Conservation (phyloP, 805 yeast genomes). For the Saturnispora saitoi region DNA sequence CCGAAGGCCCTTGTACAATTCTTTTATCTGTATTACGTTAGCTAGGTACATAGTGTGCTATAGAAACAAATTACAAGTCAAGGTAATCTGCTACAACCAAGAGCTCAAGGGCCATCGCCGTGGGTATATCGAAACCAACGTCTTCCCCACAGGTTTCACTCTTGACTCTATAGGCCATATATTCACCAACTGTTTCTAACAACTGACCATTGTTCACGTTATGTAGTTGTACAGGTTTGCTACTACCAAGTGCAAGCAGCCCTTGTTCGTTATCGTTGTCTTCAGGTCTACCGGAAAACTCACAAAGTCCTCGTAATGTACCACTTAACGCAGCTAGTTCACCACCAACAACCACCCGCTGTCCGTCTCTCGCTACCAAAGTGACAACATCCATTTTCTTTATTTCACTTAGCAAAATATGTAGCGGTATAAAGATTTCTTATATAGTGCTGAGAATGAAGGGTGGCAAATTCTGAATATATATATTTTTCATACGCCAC, state of each 20-base stretch:
- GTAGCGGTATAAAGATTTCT: too few relatives aligned
- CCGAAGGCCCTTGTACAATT: too few relatives aligned
- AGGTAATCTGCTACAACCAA: conserved; percentile 88
- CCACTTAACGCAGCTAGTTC: conserved; percentile 75
- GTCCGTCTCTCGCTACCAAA: conserved; percentile 66
- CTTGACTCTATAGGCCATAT: conserved; percentile 65
- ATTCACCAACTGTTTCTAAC: conserved; percentile 75
- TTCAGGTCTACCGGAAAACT: conserved; percentile 30
- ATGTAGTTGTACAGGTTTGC: conserved; percentile 17
- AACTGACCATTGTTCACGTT: not conserved
- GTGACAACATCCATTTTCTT: not conserved
- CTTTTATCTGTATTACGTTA: too few relatives aligned
- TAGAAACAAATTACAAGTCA: conserved; percentile 23
- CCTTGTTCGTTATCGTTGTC: not conserved
- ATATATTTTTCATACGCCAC: not conserved
- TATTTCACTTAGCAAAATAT: too few relatives aligned
- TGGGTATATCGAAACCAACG: conserved; percentile 86
- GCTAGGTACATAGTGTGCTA: too few relatives aligned
- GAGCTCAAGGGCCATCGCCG: conserved; percentile 87
- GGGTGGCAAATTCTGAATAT: too few relatives aligned
- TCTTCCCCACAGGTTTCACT: conserved; percentile 56
- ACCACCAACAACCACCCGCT: conserved; percentile 48
- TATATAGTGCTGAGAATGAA: too few relatives aligned
- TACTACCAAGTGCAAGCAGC: conserved; percentile 32
- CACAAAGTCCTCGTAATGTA: conserved; percentile 45